Evolutionary conservation across 495 filamentous ascomycete genomes (phyloP), one percentile per base, ranked within the genome.

Genomic region (Darksidea phi): DNA sequence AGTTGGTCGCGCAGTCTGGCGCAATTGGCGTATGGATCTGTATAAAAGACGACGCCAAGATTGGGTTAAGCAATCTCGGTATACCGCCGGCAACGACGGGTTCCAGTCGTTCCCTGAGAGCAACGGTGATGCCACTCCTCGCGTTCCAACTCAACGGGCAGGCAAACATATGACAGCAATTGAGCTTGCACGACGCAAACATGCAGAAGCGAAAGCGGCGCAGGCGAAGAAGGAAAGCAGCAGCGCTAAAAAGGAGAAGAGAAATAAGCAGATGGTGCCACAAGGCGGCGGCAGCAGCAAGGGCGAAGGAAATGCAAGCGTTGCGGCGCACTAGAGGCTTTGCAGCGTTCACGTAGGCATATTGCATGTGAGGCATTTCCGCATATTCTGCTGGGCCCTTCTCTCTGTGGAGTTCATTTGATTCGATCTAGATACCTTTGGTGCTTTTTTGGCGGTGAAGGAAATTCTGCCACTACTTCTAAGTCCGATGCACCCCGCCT

Each of bases 21-120:
- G 86, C 54, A 89, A 94, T 61, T 98, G 94, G 95, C 83, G 80
- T 53, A 91, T 96, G 76, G 94, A 97, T 73, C 69, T 92, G 21
- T 97, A 86, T 74, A 88, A 87, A 64, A 76, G 84, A 47, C 77
- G 83, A 48, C 74, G 84, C 38, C 77, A 74, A 20, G 87, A 91
- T 36, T 95, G 90, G 90, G 79, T 85, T 25, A 73, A 75, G 20
- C 84, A 84, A 73, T 86, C 84, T 15, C 89, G 87, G 75, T 83
- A 59, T 6, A 67, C 67, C n/a, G 72, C 67, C 47, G 73, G 72
- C 28, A 74, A 73, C 52, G 74, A 74, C 26, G 72, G 73, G 5
- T 76, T 75, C 48, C 69, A 72, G 50, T 65, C 70, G 12, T 73
- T 73, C 28, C 60, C 70, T 15, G 72, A 76, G 49, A 59, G 28